Percentiles rank a stretch among this genome's conserved stretches.
These are phyloP conservation scores for Paspalum notatum DNA, from an alignment of 176 grass and related monocot species.

Conservation along the genomic window DNA sequence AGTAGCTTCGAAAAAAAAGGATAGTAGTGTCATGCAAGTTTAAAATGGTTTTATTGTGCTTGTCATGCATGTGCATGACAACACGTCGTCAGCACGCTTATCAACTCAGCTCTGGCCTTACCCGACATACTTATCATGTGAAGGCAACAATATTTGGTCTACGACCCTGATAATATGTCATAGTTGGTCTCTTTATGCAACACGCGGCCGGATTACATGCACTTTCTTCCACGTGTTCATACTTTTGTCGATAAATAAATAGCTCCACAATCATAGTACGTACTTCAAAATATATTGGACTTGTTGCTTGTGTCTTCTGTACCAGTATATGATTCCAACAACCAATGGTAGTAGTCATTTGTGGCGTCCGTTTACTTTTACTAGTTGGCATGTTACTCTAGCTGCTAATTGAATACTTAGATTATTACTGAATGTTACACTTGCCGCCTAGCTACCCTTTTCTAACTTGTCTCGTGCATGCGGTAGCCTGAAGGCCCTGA, in stretches of 20 bases:
- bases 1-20: too few relatives aligned
- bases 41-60: not conserved
- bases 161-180: not conserved
- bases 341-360: not conserved
- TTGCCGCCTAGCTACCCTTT: not conserved
- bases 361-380: too few relatives aligned
- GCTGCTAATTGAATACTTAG: not conserved
- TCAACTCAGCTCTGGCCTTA: not conserved
- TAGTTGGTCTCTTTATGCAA: constrained; percentile 6
- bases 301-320: not conserved
- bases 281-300: not conserved
- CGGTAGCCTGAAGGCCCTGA: not conserved
- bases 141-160: not conserved
- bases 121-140: constrained; percentile 31
- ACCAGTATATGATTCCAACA: not conserved
- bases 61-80: not conserved
- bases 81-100: not conserved
- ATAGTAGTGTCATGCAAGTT: not conserved
- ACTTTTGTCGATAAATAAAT: not conserved
- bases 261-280: not conserved
- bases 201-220: constrained; percentile 7
- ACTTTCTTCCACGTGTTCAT: constrained; percentile 38
- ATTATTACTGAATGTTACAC: not conserved
- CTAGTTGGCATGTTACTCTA: not conserved
- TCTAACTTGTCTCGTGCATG: not conserved